These are phyloP conservation scores for Ganoderma lingzhi DNA, from an alignment of 1,284 basidiomycete genomes.

Conservation along the genomic window DNA sequence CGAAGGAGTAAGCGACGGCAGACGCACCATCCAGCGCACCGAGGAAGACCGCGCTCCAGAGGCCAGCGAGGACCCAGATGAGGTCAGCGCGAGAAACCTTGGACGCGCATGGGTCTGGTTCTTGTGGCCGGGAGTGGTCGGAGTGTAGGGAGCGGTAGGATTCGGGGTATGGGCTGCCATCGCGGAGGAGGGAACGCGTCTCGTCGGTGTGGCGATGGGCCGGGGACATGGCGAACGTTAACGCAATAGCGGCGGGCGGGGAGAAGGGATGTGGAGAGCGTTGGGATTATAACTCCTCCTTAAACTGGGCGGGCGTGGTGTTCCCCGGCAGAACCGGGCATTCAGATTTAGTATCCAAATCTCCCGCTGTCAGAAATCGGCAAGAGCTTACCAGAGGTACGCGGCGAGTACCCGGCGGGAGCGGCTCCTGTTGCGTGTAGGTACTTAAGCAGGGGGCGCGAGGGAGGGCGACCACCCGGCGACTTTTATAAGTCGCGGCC, in stretches of 20 bases:
- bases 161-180: constrained; percentile 15
- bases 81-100: constrained; percentile 61
- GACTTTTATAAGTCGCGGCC: constrained; percentile 9
- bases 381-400: constrained; percentile 23
- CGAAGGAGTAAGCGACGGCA: constrained; percentile 22
- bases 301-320: constrained; percentile 26
- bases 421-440: constrained; percentile 8
- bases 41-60: constrained; percentile 84
- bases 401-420: constrained; percentile 9
- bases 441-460: constrained; percentile 5
- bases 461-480: not conserved
- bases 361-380: constrained; percentile 15
- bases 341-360: constrained; percentile 17
- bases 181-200: constrained; percentile 37
- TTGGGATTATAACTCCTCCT: constrained; percentile 32
- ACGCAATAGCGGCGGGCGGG: constrained; percentile 4
- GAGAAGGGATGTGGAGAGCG: constrained; percentile 18
- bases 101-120: constrained; percentile 40
- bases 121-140: constrained; percentile 27
- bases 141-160: constrained; percentile 31
- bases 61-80: constrained; percentile 73
- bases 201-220: constrained; percentile 31
- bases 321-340: constrained; percentile 27
- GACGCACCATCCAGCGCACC: constrained; percentile 80
- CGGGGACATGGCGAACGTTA: constrained; percentile 14